Base-by-base conservation (phyloP, 208 protist species). In the Leishmania martiniquensis region DNA sequence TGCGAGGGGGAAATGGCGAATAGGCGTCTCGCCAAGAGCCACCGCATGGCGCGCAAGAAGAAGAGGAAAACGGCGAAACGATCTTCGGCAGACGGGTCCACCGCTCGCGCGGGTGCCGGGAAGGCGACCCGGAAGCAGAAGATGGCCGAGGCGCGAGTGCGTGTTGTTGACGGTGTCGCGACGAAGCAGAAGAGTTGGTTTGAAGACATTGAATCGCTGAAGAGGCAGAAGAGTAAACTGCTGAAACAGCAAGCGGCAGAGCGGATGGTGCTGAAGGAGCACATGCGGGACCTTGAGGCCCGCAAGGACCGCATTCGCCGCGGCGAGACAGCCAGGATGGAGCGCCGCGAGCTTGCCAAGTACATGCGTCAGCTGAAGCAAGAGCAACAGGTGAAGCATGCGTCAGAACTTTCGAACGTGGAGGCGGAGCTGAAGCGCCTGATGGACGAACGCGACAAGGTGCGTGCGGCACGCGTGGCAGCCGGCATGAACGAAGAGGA, bases 311-410 rank as follows among this genome's bases (percentile, higher is more conserved):
- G 87, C 42, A 93, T 91, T 42, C 88, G 87, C 37, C 85, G 87
- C 44, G 92, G 92, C 54, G 90, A 92, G 62, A 90, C 90, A 67
- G 92, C 89, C 32, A 95, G 95, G 76, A 84, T 75, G 63, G 94
- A 97, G 83, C 89, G 92, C 9, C 94, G 94, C 13, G 94, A 97
- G 77, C 85, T 97, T 25, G 88, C 89, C 49, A 96, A 96, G 84
- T 97, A 97, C 82, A 95, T 97, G 63, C 87, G 90, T 0, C 87
- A 92, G 81, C 87, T 97, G 47, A 87, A 91, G 84, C 80, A 88
- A 77, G 92, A 97, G 76, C 91, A 94, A 80, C 80, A 85, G 78
- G 73, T 82, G 76, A 95, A 95, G 82, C 94, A 97, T 70, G 71
- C 79, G n/a, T 76, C 81, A 22, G 94, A 97, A 62, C 75, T 95